Evolutionary conservation across 345 rosid genomes (phyloP), one percentile per base, ranked within the genome.

Genomic region (Lepidium africanum): DNA sequence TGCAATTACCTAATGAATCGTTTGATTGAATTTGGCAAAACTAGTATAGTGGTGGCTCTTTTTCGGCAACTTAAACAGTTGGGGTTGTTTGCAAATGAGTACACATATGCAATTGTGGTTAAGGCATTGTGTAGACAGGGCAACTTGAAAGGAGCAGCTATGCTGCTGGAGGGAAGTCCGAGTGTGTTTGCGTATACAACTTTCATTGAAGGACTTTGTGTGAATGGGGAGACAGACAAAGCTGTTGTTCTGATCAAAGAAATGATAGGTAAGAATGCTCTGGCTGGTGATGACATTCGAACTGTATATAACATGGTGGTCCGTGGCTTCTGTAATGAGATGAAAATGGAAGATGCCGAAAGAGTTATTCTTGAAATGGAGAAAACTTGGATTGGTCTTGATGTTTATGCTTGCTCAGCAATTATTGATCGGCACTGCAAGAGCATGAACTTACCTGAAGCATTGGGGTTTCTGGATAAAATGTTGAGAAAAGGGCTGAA

Each of bases 161-260:
- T 59, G 21, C 76, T 86, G 68, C 76, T 92, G 21, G 16, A 3
- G 30, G 71, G 85, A 9, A 69, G 55, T 23, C 56, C 85, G 8
- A 78, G 48, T 52, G 65, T 73, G 49, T 86, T 79, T 82, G 81
- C 83, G 55, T 85, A 78, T 72, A 63, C 72, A 3, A 78, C 88
- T 37, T 86, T 68, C 54, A 82, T 90, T 5, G 84, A 85, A 80
- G 96, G 91, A 40, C 86, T 90, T 56, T 86, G 96, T 70, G 40
- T 46, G 51, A 77, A 79, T 74, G 54, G 69, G n/a, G 66, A 38
- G 70, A 67, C 89, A 2, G 81, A 68, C 15, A 13, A 41, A 13
- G 98, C 88, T 50, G 63, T 74, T 73, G 50, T 70, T 65, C 17
- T 79, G 54, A 77, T 92, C 38, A 37, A 47, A 48, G 43, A 19